Evolutionary conservation across 192 early-diverging fungal species (phyloP).

Genomic region (Globomyces pollinis-pini): DNA sequence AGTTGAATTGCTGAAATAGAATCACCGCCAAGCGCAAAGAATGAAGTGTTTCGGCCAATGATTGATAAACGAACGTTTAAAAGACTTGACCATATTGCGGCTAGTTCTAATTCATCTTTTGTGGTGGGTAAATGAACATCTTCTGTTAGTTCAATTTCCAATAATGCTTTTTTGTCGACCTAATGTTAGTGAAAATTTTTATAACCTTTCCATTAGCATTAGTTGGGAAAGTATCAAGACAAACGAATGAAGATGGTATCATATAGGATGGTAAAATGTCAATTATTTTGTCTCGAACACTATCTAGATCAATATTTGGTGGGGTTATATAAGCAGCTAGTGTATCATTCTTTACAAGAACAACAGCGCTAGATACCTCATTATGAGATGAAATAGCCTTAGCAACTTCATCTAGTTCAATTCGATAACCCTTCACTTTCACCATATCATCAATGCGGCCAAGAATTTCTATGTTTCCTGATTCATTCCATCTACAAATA

Average conservation of each 20-base stretch:
- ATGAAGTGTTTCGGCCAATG: slow-evolving; percentile 17
- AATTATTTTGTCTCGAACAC: background rate
- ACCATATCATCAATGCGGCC: slow-evolving; percentile 31
- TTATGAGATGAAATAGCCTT: slow-evolving; percentile 9
- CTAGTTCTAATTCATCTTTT: background rate
- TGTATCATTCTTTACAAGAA: slow-evolving; percentile 15
- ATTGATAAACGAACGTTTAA: slow-evolving; percentile 4
- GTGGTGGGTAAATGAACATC: background rate
- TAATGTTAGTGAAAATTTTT: background rate
- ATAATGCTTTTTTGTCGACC: slow-evolving; percentile 6
- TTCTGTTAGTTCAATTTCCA: background rate
- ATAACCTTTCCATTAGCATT: slow-evolving; percentile 22
- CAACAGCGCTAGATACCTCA: slow-evolving; percentile 14
- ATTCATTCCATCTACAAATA: slow-evolving; percentile 9
- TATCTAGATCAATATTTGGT: background rate
- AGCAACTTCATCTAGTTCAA: slow-evolving; percentile 29
- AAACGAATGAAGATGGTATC: slow-evolving; percentile 13
- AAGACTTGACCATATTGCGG: background rate
- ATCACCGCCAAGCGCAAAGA: slow-evolving; percentile 37
- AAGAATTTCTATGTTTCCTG: slow-evolving; percentile 12
- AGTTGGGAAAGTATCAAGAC: slow-evolving; percentile 22
- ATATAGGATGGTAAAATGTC: slow-evolving; percentile 25
- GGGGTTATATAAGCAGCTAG: slow-evolving; percentile 28
- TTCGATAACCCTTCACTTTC: slow-evolving; percentile 30
- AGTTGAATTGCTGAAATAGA: slow-evolving; percentile 19